phyloP scores from a whole-genome alignment of 2,329 filamentous ascomycete species.

The Fusarium tupiense region DNA sequence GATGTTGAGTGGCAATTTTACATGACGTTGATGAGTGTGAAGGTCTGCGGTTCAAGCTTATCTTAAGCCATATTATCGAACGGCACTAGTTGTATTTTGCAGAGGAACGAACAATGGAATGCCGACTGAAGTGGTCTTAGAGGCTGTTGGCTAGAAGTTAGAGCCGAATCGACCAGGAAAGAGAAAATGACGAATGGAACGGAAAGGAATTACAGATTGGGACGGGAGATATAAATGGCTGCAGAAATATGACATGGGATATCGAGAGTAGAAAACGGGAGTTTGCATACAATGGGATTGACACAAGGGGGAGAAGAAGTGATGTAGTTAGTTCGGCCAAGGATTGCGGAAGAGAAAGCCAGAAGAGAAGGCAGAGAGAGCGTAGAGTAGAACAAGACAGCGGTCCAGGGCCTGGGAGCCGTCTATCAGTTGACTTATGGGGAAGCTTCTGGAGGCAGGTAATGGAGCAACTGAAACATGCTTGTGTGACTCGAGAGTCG shows the following conservation, averaged over 20 bases:
- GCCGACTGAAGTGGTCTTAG: neutral
- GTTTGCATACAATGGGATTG: constrained; percentile 6
- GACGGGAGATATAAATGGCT: neutral
- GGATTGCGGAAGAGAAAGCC: constrained; percentile 1
- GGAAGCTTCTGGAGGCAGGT: constrained; percentile 38
- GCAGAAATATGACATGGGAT: neutral
- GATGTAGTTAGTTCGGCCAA: constrained; percentile 13
- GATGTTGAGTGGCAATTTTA: constrained; percentile 21
- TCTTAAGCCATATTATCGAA: constrained; percentile 16
- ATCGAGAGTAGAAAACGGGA: constrained; percentile 8
- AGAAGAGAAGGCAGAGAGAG: constrained; percentile 7
- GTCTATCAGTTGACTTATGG: constrained; percentile 34
- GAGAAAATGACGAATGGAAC: constrained; percentile 10
- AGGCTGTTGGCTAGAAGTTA: constrained; percentile 8
- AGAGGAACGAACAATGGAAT: constrained; percentile 1
- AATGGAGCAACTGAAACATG: constrained; percentile 49
- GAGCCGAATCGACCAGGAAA: neutral
- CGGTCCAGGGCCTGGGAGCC: neutral
- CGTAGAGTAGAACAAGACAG: constrained; percentile 1
- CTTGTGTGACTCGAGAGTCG: constrained; percentile 47
- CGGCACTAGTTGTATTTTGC: constrained; percentile 7
- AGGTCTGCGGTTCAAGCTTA: constrained; percentile 1
- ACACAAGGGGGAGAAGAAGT: neutral
- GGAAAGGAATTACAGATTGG: neutral
- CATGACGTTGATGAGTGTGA: constrained; percentile 32